A percentile compares a stretch with the other conserved stretches of the same genome.
phyloP scores from a whole-genome alignment of 805 yeast genomes.

The Middelhovenomyces tepae region DNA sequence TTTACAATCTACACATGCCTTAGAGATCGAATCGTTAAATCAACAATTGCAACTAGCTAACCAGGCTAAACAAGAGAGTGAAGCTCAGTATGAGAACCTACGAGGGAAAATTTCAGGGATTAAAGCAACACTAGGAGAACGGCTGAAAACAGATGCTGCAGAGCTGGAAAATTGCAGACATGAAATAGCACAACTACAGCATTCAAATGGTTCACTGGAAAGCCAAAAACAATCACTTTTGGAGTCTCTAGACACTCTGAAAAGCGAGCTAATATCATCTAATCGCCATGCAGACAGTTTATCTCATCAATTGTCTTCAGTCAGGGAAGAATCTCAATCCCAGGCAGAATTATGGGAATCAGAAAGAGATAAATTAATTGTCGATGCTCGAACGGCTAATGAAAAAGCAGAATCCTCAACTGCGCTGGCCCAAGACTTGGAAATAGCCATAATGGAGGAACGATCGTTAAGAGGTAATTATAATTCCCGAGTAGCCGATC shows the following conservation, averaged over 20 bases:
- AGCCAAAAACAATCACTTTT: neutral
- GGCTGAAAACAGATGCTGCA: slow-evolving; percentile 33
- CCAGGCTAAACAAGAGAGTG: slow-evolving; percentile 13
- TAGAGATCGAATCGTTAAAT: no score
- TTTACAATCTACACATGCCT: no score
- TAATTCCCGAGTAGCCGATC: slow-evolving; percentile 19
- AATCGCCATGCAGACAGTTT: slow-evolving; percentile 22
- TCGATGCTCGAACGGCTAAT: slow-evolving; percentile 18
- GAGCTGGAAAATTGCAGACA: slow-evolving; percentile 26
- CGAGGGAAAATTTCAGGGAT: slow-evolving; percentile 30
- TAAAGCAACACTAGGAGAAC: slow-evolving; percentile 34
- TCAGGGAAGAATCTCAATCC: slow-evolving; percentile 16
- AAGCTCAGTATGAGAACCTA: slow-evolving; percentile 33
- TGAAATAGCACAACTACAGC: slow-evolving; percentile 25
- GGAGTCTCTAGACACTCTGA: slow-evolving; percentile 29
- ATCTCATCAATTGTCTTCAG: slow-evolving; percentile 21
- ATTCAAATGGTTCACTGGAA: slow-evolving; percentile 16
- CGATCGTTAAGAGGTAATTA: slow-evolving; percentile 11
- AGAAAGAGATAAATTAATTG: slow-evolving; percentile 19
- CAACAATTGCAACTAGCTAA: slow-evolving; percentile 8
- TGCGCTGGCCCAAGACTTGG: slow-evolving; percentile 23
- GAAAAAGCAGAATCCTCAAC: slow-evolving; percentile 10
- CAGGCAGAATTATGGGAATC: slow-evolving; percentile 12
- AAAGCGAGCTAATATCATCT: slow-evolving; percentile 29
- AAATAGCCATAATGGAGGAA: slow-evolving; percentile 27